Evolutionary conservation across 495 filamentous ascomycete species (phyloP).

Genomic region (Filosporella fistucella): DNA sequence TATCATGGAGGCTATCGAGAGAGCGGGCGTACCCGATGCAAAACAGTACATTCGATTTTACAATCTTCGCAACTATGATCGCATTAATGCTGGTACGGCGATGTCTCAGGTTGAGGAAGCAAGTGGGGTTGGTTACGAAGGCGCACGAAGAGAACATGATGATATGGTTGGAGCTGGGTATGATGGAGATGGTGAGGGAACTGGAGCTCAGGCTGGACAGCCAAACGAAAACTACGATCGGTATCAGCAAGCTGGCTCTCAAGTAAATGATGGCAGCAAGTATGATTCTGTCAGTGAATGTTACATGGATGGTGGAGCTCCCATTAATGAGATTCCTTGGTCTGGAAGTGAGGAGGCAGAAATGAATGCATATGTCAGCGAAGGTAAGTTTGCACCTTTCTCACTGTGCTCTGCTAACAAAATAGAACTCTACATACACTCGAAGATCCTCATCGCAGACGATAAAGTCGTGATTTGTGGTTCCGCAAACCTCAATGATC

Average conservation of each 20-base stretch:
- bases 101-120: slow-evolving; percentile 60
- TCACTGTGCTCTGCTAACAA: background rate
- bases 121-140: slow-evolving; percentile 70
- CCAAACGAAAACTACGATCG: slow-evolving; percentile 40
- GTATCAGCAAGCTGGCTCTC: slow-evolving; percentile 65
- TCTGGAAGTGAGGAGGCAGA: slow-evolving; percentile 66
- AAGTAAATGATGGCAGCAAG: slow-evolving; percentile 45
- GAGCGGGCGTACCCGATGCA: slow-evolving; percentile 59
- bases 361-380: slow-evolving; percentile 83
- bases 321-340: slow-evolving; percentile 80
- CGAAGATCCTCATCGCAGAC: slow-evolving; percentile 91
- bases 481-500: slow-evolving; percentile 92
- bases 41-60: slow-evolving; percentile 90
- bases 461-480: slow-evolving; percentile 86
- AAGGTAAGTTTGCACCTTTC: slow-evolving; percentile 30
- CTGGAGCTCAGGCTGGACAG: slow-evolving; percentile 29
- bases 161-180: slow-evolving; percentile 35
- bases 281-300: slow-evolving; percentile 69
- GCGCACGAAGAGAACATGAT: slow-evolving; percentile 64
- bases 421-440: slow-evolving; percentile 75
- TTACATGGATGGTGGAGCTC: slow-evolving; percentile 78
- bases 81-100: slow-evolving; percentile 64
- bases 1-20: slow-evolving; percentile 75
- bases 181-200: slow-evolving; percentile 20
- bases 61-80: slow-evolving; percentile 88